A percentile compares a stretch with the other conserved stretches of the same genome.
These are phyloP conservation scores for Arabidopsis hybrid DNA, from an alignment of 441 rosid genomes.

Conservation along the genomic window DNA sequence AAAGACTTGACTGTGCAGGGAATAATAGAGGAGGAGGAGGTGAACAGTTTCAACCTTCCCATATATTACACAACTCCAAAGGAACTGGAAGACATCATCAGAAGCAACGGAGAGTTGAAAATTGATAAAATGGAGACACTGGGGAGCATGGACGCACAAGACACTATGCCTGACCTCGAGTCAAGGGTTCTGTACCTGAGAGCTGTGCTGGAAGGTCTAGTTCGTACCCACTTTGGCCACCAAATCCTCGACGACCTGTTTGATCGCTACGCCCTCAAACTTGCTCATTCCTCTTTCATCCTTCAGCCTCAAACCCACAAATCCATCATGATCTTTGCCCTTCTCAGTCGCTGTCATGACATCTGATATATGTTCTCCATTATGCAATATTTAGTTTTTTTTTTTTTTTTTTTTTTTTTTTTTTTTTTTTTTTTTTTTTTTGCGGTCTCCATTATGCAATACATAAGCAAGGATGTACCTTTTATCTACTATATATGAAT, in stretches of 20 bases:
- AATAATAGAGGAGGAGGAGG: constrained; percentile 34
- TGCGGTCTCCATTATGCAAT: not conserved
- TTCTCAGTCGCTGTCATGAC: constrained; percentile 23
- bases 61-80: constrained; percentile 38
- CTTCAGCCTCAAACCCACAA: constrained; percentile 37
- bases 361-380: constrained; percentile 22
- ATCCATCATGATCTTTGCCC: constrained; percentile 39
- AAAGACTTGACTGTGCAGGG: constrained; percentile 36
- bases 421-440: too few species aligned
- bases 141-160: constrained; percentile 18
- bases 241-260: constrained; percentile 41
- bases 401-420: too few species aligned
- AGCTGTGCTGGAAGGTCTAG: constrained; percentile 39
- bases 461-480: constrained; percentile 10
- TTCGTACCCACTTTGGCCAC: constrained; percentile 33
- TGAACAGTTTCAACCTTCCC: constrained; percentile 44
- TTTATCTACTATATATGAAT: constrained; percentile 10
- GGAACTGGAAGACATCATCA: constrained; percentile 37
- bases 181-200: constrained; percentile 40
- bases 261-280: constrained; percentile 40
- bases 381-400: not conserved
- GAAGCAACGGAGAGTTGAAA: constrained; percentile 32
- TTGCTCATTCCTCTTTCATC: constrained; percentile 39
- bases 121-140: constrained; percentile 41
- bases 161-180: constrained; percentile 39